Conservation (phyloP, 2,329 filamentous ascomycete species). For the Xylaria sp. region DNA sequence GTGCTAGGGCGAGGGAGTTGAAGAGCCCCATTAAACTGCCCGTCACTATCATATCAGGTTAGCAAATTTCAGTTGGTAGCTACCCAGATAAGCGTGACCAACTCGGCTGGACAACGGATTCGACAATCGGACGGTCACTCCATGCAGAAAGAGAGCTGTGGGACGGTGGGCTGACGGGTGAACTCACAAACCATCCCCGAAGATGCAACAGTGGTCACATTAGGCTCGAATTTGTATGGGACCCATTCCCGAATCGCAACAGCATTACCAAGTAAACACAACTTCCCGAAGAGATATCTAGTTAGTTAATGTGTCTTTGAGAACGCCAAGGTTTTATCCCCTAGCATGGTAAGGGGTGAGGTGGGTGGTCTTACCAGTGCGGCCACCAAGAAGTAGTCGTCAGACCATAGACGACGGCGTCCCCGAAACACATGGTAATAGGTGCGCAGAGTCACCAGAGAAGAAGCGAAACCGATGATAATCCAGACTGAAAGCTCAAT, state of each 20-base stretch:
- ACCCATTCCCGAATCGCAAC: slow-evolving; percentile 20
- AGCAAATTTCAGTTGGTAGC: not conserved
- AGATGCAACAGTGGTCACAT: slow-evolving; percentile 2
- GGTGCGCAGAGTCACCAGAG: slow-evolving; percentile 18
- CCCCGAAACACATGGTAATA: slow-evolving; percentile 22
- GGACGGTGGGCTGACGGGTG: not conserved
- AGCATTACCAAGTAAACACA: slow-evolving; percentile 21
- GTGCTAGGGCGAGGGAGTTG: slow-evolving; percentile 28
- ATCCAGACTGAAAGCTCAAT: slow-evolving; percentile 15
- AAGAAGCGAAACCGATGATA: slow-evolving; percentile 6
- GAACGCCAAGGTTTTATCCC: not conserved
- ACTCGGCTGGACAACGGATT: no score
- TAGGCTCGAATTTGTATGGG: slow-evolving; percentile 23
- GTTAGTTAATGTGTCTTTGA: not conserved
- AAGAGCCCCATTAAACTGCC: slow-evolving; percentile 28
- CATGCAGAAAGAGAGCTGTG: not conserved
- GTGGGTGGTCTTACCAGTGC: slow-evolving; percentile 20
- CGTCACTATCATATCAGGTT: slow-evolving; percentile 16
- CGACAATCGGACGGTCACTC: not conserved
- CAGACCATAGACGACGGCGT: slow-evolving; percentile 22
- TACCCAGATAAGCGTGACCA: not conserved
- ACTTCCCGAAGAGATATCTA: not conserved
- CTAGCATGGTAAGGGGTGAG: not conserved
- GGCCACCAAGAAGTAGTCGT: slow-evolving; percentile 27
- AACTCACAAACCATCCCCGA: slow-evolving; percentile 18